A percentile compares a stretch with the other conserved stretches of the same genome.
phyloP scores from a whole-genome alignment of 2,329 filamentous ascomycete species.

The Colletotrichum trifolii region DNA sequence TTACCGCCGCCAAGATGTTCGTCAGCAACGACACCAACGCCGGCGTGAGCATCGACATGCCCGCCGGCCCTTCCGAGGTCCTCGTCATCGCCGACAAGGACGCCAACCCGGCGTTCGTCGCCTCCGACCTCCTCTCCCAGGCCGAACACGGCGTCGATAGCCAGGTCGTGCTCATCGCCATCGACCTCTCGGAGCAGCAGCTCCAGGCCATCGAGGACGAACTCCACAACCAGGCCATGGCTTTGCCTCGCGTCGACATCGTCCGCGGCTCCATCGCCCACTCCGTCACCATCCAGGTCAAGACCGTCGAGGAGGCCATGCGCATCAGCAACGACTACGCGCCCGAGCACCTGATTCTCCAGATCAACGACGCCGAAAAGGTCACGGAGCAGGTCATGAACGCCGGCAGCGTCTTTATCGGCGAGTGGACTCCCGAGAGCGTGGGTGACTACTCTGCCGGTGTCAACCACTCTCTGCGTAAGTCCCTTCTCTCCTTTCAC shows the following conservation, averaged over 20 bases:
- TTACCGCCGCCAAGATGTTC: conserved; percentile 98
- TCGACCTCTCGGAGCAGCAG: conserved; percentile 79
- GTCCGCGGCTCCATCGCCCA: conserved; percentile 90
- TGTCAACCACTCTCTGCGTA: conserved; percentile 97
- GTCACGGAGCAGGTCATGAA: conserved; percentile 86
- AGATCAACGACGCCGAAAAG: conserved; percentile 80
- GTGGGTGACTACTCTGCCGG: conserved; percentile 98
- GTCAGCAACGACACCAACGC: conserved; percentile 98
- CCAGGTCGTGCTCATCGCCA: conserved; percentile 90
- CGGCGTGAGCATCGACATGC: conserved; percentile 97
- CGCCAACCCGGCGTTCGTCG: conserved; percentile 93
- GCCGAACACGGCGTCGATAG: conserved; percentile 97
- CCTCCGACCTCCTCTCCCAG: conserved; percentile 92
- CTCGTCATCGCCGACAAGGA: conserved; percentile 92
- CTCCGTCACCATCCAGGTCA: conserved; percentile 86
- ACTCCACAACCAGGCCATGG: conserved; percentile 86
- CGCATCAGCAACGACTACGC: conserved; percentile 91
- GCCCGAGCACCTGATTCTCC: conserved; percentile 95
- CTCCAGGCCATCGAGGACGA: conserved; percentile 90
- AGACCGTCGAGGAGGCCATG: conserved; percentile 78
- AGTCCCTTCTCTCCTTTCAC: conserved; percentile 53
- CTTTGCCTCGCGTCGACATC: conserved; percentile 90
- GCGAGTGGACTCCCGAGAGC: conserved; percentile 95
- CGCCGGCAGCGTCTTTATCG: conserved; percentile 95
- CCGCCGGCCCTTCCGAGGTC: conserved; percentile 94